Evolutionary conservation across 768 basidiomycete genomes (phyloP), one percentile per base, ranked within the genome.

Genomic region (Mrakia gelida): DNA sequence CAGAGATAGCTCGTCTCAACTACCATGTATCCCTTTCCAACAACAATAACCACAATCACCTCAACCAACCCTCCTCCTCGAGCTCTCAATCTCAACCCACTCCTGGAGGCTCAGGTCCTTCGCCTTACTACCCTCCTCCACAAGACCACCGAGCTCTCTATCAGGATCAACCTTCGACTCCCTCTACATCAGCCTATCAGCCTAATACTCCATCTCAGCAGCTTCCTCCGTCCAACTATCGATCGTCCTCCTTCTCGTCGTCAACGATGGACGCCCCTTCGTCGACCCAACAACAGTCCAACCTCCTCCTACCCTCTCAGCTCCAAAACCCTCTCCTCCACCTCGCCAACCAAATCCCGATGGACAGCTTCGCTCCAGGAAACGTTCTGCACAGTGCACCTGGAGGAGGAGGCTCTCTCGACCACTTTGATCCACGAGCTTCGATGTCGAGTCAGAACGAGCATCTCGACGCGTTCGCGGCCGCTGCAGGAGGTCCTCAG

Each of bases 1-100:
- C 56, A 49, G 52, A 73, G 71, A 32, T 54, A 13, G n/a, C 45
- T 49, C 71, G 49, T 54, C 71, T 73, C 52, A 70, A 70, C 67
- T 45, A 70, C 67, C 67, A 68, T 15, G 10, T 68, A 3, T 38
- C 67, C 38, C 32, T 67, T 30, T 21, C 38, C 65, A 38, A 23
- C 28, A 21, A 21, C 49, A 52, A 21, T 7, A 21, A 5, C 49
- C 15, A 52, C 18, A 5, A 21, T 5, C 49, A 52, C 49, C 49
- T 52, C 49, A 43, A 23, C 18, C 67, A 70, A 41, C 67, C 67
- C 21, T 70, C 38, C 38, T 70, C 67, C 26, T 70, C 67, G 21
- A 41, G 65, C 30, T 67, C 65, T 21, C 65, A 67, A 32, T 67
- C 65, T 21, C 65, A 67, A 34, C 65, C 65, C 16, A 67, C 65